Evolutionary conservation across 2,329 filamentous ascomycete genomes (phyloP).

Genomic region (Orbilia oligospora): DNA sequence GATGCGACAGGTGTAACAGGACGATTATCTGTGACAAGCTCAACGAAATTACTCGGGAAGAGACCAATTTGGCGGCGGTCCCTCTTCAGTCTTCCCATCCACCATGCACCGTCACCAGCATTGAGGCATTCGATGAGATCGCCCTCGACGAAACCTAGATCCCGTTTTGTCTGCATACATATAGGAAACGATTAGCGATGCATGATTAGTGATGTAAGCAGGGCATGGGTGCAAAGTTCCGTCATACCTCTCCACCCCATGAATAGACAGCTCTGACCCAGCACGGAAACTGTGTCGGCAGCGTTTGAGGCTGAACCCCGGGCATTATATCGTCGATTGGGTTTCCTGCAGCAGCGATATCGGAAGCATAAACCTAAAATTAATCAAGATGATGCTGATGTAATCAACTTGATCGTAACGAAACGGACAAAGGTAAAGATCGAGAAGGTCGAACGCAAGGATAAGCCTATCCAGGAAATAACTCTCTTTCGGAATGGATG

Average conservation of each 20-base stretch:
- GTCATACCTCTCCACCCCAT: conserved; percentile 83
- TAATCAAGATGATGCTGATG: conserved; percentile 1
- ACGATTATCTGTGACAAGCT: conserved; percentile 87
- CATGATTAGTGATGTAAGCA: conserved; percentile 36
- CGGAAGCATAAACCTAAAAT: conserved; percentile 25
- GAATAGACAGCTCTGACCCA: conserved; percentile 94
- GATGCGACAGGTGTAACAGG: conserved; percentile 71
- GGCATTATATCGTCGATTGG: conserved; percentile 40
- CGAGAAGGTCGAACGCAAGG: not conserved
- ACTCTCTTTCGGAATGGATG: not conserved
- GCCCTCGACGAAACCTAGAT: conserved; percentile 96
- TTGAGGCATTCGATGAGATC: conserved; percentile 98
- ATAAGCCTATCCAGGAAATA: not conserved
- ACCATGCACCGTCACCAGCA: conserved; percentile 97
- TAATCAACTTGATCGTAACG: conserved; percentile 6
- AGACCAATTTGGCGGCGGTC: conserved; percentile 91
- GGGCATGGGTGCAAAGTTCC: conserved; percentile 32
- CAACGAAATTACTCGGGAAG: conserved; percentile 98
- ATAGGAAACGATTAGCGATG: conserved; percentile 35
- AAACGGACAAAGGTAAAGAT: conserved; percentile 4
- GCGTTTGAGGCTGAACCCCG: conserved; percentile 58
- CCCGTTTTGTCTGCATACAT: conserved; percentile 79
- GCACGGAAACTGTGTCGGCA: conserved; percentile 75
- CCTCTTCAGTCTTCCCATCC: conserved; percentile 91
- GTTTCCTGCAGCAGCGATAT: conserved; percentile 40